A percentile compares a stretch with the other conserved stretches of the same genome.
Conservation (phyloP, 345 rosid genomes). For the Citropsis articulata region DNA sequence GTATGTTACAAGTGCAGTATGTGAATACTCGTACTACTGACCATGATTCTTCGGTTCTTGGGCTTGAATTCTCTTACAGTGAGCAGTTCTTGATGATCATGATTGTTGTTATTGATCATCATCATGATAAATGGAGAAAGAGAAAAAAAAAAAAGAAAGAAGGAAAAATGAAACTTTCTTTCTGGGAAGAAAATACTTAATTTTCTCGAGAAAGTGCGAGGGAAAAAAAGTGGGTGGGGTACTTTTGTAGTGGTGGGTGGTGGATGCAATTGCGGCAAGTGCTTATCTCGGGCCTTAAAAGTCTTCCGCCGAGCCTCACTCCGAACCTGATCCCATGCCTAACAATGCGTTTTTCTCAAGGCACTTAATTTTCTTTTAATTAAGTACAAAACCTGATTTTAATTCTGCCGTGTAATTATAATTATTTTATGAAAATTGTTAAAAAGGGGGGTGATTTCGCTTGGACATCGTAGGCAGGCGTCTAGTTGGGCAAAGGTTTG, state of each 20-base stretch:
- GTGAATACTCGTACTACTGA: neutral
- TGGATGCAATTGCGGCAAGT: constrained; percentile 13
- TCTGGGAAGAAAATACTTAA: neutral
- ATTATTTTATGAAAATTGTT: neutral
- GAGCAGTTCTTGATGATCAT: constrained; percentile 47
- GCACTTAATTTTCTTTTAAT: constrained; percentile 5
- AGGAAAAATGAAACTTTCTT: neutral
- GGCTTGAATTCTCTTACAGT: constrained; percentile 43
- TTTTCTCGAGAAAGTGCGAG: constrained; percentile 3
- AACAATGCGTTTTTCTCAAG: constrained; percentile 22
- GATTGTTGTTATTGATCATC: constrained; percentile 3
- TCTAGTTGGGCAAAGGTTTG: neutral
- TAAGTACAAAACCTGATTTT: too few species aligned
- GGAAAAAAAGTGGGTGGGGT: constrained; percentile 26
- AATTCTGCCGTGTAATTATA: too few species aligned
- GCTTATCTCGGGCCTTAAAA: constrained; percentile 34
- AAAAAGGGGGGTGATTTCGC: neutral
- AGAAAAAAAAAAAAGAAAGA: neutral
- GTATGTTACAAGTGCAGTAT: neutral
- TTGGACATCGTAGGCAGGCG: neutral
- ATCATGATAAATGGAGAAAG: neutral
- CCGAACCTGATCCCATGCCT: constrained; percentile 25
- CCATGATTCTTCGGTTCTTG: constrained; percentile 60
- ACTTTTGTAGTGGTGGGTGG: constrained; percentile 29
- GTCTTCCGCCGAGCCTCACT: constrained; percentile 31